Conservation (phyloP, 1,284 basidiomycete species). For the Cryptococcus sp. region DNA sequence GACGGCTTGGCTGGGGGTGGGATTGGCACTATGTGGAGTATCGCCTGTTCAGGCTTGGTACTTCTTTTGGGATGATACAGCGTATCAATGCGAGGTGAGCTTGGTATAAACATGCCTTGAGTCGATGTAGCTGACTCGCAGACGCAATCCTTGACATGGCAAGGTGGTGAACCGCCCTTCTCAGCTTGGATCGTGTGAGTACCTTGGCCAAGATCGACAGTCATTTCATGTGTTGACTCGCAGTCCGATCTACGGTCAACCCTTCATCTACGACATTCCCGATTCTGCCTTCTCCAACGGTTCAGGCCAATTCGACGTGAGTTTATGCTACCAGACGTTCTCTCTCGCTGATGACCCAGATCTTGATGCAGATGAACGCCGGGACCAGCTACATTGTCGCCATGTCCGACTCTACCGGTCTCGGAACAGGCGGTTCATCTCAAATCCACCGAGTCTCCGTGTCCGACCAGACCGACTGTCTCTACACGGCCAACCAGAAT, state of each 20-base stretch:
- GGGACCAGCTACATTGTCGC: slow-evolving; percentile 22
- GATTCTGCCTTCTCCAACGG: slow-evolving; percentile 13
- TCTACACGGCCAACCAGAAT: slow-evolving; percentile 17
- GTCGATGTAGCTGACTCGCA: neutral
- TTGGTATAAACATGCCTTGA: neutral
- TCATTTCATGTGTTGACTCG: neutral
- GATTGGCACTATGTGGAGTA: too few relatives aligned
- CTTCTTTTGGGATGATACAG: slow-evolving; percentile 27
- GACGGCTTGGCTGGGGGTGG: too few relatives aligned
- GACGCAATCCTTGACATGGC: slow-evolving; percentile 22
- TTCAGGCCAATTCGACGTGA: slow-evolving; percentile 9
- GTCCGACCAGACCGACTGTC: slow-evolving; percentile 19
- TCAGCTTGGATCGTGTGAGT: slow-evolving; percentile 26
- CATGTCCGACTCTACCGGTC: slow-evolving; percentile 24
- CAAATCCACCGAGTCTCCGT: slow-evolving; percentile 20
- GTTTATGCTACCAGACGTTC: slow-evolving; percentile 2
- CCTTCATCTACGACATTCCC: slow-evolving; percentile 31
- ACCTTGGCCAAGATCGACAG: too few relatives aligned
- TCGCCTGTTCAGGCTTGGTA: slow-evolving; percentile 6
- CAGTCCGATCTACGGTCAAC: slow-evolving; percentile 24
- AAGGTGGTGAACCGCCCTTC: slow-evolving; percentile 20
- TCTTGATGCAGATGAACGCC: slow-evolving; percentile 17
- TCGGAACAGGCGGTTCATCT: slow-evolving; percentile 50
- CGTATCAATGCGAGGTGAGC: slow-evolving; percentile 25
- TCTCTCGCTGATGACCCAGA: slow-evolving; percentile 6